Percentiles rank a stretch among this genome's conserved stretches.
These are phyloP conservation scores for Malassezia brasiliensis DNA, from an alignment of 1,284 basidiomycete species.

Conservation along the genomic window DNA sequence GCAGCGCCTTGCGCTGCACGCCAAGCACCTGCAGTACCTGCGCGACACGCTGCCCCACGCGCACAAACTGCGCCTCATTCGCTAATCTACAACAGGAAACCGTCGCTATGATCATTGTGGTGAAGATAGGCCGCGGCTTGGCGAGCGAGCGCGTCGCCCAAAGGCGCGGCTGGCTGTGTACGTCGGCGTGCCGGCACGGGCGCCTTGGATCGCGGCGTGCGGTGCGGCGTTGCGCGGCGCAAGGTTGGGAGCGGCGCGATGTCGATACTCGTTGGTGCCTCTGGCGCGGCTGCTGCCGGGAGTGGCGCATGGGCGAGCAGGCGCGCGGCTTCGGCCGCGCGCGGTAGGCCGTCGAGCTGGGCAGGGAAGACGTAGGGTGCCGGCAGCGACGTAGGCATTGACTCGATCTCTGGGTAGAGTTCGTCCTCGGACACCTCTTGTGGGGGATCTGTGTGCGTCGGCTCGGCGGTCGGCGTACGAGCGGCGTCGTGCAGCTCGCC, in stretches of 20 bases:
- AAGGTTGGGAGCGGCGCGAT: not conserved
- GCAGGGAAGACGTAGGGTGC: conserved; percentile 25
- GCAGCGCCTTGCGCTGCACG: conserved; percentile 69
- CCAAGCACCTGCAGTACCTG: conserved; percentile 82
- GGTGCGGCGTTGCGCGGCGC: not conserved
- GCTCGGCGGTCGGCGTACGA: not conserved
- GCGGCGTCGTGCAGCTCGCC: conserved; percentile 31
- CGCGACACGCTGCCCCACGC: conserved; percentile 53
- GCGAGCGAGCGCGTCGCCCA: not conserved
- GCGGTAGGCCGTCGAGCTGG: conserved; percentile 28
- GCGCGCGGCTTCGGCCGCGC: conserved; percentile 23
- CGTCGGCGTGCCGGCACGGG: too few relatives aligned
- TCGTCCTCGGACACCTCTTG: conserved; percentile 29
- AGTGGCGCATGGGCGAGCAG: conserved; percentile 4
- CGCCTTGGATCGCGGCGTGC: not conserved
- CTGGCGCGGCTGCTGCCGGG: not conserved
- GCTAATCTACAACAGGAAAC: conserved; percentile 6
- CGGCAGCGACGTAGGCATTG: conserved; percentile 22
- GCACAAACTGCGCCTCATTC: conserved; percentile 34
- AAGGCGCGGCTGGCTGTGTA: too few relatives aligned
- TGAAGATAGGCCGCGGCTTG: not conserved
- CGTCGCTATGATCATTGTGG: not conserved
- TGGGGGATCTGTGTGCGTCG: not conserved
- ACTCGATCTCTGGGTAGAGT: conserved; percentile 37
- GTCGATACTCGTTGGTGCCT: not conserved